Conservation (phyloP, 805 yeast species). For the Pichia heedii region DNA sequence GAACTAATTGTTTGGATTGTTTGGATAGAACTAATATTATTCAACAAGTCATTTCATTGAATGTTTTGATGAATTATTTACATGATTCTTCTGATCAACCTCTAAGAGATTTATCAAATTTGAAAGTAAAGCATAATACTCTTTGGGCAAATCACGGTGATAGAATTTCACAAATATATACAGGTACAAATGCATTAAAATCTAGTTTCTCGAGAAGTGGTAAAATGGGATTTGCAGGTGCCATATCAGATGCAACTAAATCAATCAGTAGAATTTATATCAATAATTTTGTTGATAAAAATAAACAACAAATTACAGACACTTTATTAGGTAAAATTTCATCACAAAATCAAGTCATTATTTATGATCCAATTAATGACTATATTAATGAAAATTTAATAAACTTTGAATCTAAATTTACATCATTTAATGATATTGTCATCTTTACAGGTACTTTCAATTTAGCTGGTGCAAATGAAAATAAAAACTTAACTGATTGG, state of each 20-base stretch:
- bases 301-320: constrained; percentile 85
- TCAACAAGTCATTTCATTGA: constrained; percentile 72
- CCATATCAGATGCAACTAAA: constrained; percentile 93
- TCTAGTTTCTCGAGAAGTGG: constrained; percentile 93
- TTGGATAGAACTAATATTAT: constrained; percentile 88
- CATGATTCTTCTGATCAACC: not conserved
- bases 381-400: constrained; percentile 61
- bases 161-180: constrained; percentile 88
- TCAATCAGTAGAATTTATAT: constrained; percentile 92
- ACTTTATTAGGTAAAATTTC: constrained; percentile 73
- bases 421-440: constrained; percentile 49
- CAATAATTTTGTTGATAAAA: constrained; percentile 89
- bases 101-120: constrained; percentile 35
- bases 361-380: constrained; percentile 85
- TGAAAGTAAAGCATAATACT: constrained; percentile 67
- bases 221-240: constrained; percentile 94
- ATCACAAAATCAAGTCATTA: constrained; percentile 57
- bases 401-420: constrained; percentile 42
- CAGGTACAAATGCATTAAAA: constrained; percentile 95
- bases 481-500: constrained; percentile 65
- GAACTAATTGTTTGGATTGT: constrained; percentile 93
- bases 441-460: constrained; percentile 82
- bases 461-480: constrained; percentile 61
- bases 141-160: constrained; percentile 99
- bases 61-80: constrained; percentile 52